Evolutionary conservation across 1,284 basidiomycete genomes (phyloP).

Genomic region (Ceratobasidium papillatum): DNA sequence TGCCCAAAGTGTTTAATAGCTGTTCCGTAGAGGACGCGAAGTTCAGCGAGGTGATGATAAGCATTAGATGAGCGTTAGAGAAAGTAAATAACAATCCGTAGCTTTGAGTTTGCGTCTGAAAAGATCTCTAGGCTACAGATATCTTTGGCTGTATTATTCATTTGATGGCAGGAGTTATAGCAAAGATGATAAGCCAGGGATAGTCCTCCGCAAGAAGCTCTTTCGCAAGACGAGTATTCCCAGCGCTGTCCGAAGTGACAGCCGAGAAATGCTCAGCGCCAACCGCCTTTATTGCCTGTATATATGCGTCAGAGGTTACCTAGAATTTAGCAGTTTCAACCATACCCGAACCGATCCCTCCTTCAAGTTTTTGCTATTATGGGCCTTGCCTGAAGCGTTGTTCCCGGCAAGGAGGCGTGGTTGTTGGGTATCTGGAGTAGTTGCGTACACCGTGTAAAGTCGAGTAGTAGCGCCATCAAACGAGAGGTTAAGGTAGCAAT

Average conservation of each 20-base stretch:
- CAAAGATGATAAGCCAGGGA: slow-evolving; percentile 49
- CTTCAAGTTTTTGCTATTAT: slow-evolving; percentile 15
- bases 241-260: slow-evolving; percentile 51
- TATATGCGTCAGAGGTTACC: not conserved
- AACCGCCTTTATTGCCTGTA: slow-evolving; percentile 49
- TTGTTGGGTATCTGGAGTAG: slow-evolving; percentile 43
- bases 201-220: slow-evolving; percentile 44
- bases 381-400: slow-evolving; percentile 36
- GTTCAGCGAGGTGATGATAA: slow-evolving; percentile 45
- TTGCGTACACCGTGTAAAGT: slow-evolving; percentile 47
- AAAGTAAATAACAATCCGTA: slow-evolving; percentile 46
- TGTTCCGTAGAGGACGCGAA: slow-evolving; percentile 9
- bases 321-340: not conserved
- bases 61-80: slow-evolving; percentile 50
- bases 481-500: slow-evolving; percentile 22
- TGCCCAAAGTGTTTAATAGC: not conserved
- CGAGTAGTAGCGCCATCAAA: slow-evolving; percentile 24
- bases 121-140: slow-evolving; percentile 50
- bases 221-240: slow-evolving; percentile 50
- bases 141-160: slow-evolving; percentile 50
- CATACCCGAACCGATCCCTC: not conserved
- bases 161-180: slow-evolving; percentile 52
- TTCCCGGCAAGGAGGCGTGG: slow-evolving; percentile 46
- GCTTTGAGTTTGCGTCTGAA: slow-evolving; percentile 44
- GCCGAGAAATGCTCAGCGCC: slow-evolving; percentile 47